Evolutionary conservation across 148 eudicot genomes (phyloP).

Genomic region (Rhododendron ovatum): DNA sequence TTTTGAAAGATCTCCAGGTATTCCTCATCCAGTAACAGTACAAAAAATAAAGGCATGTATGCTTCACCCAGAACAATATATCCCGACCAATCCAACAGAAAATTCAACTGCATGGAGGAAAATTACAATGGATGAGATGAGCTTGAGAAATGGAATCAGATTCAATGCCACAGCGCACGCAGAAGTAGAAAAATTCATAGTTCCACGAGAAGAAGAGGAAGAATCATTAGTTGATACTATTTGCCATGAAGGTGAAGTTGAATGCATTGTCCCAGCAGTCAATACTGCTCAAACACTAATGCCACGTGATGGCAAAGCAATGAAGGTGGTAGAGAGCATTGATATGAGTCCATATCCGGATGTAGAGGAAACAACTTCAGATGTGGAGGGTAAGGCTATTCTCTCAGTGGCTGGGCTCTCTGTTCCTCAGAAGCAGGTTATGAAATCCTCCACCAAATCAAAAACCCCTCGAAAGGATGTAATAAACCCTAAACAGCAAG

Average conservation of each 20-base stretch:
- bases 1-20: constrained; percentile 9
- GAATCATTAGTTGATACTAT: constrained; percentile 15
- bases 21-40: not conserved
- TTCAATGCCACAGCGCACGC: constrained; percentile 13
- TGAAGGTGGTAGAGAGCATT: constrained; percentile 1
- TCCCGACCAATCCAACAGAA: constrained; percentile 18
- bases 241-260: constrained; percentile 11
- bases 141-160: constrained; percentile 5
- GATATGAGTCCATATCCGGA: constrained; percentile 9
- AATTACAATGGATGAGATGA: constrained; percentile 8
- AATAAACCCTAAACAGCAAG: constrained; percentile 18
- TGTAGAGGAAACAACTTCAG: constrained; percentile 4
- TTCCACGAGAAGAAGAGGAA: constrained; percentile 21
- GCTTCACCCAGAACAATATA: constrained; percentile 20
- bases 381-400: constrained; percentile 12
- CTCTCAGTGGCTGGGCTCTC: constrained; percentile 17
- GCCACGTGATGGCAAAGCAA: not conserved
- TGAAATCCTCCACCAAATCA: constrained; percentile 16
- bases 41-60: constrained; percentile 8
- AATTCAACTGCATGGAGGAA: constrained; percentile 17
- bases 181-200: constrained; percentile 22
- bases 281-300: constrained; percentile 5
- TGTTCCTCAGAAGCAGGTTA: constrained; percentile 20
- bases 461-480: constrained; percentile 25
- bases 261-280: constrained; percentile 7